Base-by-base conservation (phyloP, 768 basidiomycete genomes). In the Paxillus rubicundulus region DNA sequence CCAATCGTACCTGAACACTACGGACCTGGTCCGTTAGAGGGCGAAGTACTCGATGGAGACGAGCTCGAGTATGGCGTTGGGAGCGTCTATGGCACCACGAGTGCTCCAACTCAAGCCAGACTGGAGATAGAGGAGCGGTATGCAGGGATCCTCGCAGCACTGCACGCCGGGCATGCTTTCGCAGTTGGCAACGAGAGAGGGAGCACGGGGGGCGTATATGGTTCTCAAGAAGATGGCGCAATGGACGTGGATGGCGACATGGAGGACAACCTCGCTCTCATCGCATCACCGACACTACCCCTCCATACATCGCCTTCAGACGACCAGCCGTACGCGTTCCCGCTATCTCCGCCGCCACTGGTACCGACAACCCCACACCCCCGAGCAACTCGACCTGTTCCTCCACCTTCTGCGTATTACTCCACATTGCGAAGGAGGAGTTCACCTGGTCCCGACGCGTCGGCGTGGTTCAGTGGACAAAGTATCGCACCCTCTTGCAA, bases 401-500 rank as follows among this genome's bases (percentile, higher is more conserved):
- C 59, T 3, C 67, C 69, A 21, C 69, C 66, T 16, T 64, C 68
- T 14, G 50, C 67, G 7, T 70, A 70, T 12, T 13, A 45, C 20
- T 14, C 48, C 42, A 20, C 45, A 2, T 34, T 55, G 18, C 49
- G 56, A 5, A 53, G 69, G 50, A 61, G 41, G 45, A 59, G 62
- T 17, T 69, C 67, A 1, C 63, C 69, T 13, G 64, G 67, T 1
- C 67, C 69, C 0, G 68, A 69, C 44, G 55, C 57, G 2, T 48
- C 61, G 4, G 49, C 58, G 8, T 69, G 64, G 67, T 14, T 60
- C 16, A 16, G 67, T 39, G 68, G 69, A 41, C 46, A 61, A 13
- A 60, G 49, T n/a, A 28, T 54, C 16, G 59, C 60, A 9, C 63
- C 69, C 1, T 70, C 67, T 10, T 65, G 37, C 21, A 53, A 34